Conservation (phyloP, 2,329 filamentous ascomycete genomes). For the Aspergillus sergii region DNA sequence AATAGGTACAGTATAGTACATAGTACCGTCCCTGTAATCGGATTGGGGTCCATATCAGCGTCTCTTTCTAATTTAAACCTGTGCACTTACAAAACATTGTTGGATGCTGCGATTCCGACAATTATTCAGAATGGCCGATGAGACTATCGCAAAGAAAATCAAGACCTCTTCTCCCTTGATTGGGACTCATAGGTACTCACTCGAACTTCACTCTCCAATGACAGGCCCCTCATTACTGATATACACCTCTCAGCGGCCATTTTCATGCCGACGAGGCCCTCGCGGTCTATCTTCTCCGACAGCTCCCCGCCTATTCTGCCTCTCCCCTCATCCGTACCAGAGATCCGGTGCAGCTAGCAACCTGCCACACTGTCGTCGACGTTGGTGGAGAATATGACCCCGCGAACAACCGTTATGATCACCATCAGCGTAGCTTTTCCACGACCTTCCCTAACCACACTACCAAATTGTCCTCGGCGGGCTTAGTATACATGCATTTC, state of each 20-base stretch:
- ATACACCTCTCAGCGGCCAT: slow-evolving; percentile 65
- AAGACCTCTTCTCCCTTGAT: slow-evolving; percentile 76
- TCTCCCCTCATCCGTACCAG: slow-evolving; percentile 82
- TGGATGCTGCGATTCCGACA: slow-evolving; percentile 43
- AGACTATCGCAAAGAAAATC: slow-evolving; percentile 76
- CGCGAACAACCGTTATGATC: slow-evolving; percentile 78
- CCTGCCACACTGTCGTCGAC: slow-evolving; percentile 94
- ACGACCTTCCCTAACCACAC: slow-evolving; percentile 79
- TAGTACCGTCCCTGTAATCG: too few species aligned
- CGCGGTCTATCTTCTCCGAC: slow-evolving; percentile 91
- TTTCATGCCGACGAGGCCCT: slow-evolving; percentile 99
- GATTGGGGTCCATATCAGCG: too few species aligned
- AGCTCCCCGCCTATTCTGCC: slow-evolving; percentile 76
- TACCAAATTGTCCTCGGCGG: slow-evolving; percentile 92
- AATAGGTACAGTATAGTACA: neutral
- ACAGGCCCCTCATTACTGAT: slow-evolving; percentile 17
- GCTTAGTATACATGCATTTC: slow-evolving; percentile 94
- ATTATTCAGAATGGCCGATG: slow-evolving; percentile 62
- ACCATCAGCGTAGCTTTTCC: slow-evolving; percentile 91
- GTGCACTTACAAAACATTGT: neutral
- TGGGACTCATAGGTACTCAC: slow-evolving; percentile 78
- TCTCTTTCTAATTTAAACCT: neutral
- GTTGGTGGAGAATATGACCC: slow-evolving; percentile 95
- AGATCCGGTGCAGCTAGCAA: slow-evolving; percentile 74
- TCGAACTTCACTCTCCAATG: slow-evolving; percentile 3